Percentiles rank a stretch among this genome's conserved stretches.
phyloP scores from a whole-genome alignment of 2,329 filamentous ascomycete species.

The Fusarium sulawesiense region DNA sequence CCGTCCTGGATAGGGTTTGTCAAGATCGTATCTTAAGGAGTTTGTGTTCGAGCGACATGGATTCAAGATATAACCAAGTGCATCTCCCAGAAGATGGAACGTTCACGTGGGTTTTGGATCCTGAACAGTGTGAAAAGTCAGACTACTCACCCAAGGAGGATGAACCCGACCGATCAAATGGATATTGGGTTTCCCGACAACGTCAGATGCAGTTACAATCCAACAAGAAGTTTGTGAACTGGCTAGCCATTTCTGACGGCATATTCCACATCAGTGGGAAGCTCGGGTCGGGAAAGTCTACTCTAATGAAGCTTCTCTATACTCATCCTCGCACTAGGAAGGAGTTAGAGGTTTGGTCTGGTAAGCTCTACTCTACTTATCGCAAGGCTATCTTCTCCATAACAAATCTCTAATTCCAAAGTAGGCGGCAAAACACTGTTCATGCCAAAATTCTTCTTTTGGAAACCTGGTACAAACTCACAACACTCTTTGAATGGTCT shows the following conservation, averaged over 20 bases:
- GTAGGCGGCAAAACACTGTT: not conserved
- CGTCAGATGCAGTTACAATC: not conserved
- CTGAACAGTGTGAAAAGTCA: rapidly evolving
- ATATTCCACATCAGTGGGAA: not conserved
- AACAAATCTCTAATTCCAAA: rapidly evolving
- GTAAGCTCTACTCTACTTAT: not conserved
- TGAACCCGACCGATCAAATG: too few species aligned
- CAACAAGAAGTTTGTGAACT: not conserved
- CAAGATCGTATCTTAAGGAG: not conserved
- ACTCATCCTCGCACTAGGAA: not conserved
- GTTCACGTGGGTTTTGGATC: not conserved
- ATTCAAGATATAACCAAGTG: not conserved
- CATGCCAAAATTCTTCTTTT: not conserved
- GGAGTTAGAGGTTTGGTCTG: not conserved
- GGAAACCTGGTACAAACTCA: not conserved
- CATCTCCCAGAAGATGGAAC: not conserved
- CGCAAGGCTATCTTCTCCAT: too few species aligned
- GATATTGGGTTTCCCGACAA: not conserved
- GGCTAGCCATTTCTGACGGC: not conserved
- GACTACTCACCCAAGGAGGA: rapidly evolving
- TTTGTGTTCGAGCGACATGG: not conserved
- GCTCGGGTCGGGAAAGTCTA: not conserved
- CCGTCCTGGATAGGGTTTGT: not conserved
- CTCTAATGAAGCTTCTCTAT: not conserved
- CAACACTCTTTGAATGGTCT: not conserved